phyloP scores from a whole-genome alignment of 108 stramenopile genomes.

The Cyclostephanos invisitatus region DNA sequence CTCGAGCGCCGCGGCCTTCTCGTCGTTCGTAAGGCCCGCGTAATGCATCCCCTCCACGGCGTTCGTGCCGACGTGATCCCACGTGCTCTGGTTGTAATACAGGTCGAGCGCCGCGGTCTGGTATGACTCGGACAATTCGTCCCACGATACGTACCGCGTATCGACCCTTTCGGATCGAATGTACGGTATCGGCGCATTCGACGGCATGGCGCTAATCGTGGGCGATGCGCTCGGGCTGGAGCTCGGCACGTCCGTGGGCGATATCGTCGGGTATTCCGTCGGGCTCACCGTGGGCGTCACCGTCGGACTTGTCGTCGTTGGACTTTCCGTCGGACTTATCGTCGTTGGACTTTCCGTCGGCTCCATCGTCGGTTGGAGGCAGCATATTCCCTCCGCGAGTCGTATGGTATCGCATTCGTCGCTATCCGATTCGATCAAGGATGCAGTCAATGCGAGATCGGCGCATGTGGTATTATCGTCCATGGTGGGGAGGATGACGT shows the following conservation, averaged over 20 bases:
- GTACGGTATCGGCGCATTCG: constrained; percentile 24
- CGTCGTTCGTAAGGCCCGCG: constrained; percentile 9
- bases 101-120: constrained; percentile 4
- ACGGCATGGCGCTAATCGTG: constrained; percentile 2
- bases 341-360: too few relatives aligned
- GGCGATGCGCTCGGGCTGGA: constrained; percentile 3
- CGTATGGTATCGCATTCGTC: too few relatives aligned
- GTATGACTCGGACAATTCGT: constrained; percentile 2
- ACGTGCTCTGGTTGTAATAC: constrained; percentile 19
- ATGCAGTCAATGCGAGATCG: too few relatives aligned
- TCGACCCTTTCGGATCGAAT: constrained; percentile 15
- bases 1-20: constrained; percentile 5
- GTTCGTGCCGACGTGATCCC: constrained; percentile 30
- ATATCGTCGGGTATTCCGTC: not conserved
- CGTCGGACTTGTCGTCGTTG: too few relatives aligned
- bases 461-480: too few relatives aligned
- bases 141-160: constrained; percentile 22
- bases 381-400: too few relatives aligned
- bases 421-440: too few relatives aligned
- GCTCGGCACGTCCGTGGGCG: constrained; percentile 14
- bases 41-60: constrained; percentile 10
- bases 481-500: too few relatives aligned
- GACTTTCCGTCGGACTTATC: too few relatives aligned
- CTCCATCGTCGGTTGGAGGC: too few relatives aligned
- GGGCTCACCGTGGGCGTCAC: too few relatives aligned